A percentile compares a stretch with the other conserved stretches of the same genome.
These are phyloP conservation scores for Vanderwaltozyma yarrowii DNA, from an alignment of 805 yeast species.

Conservation along the genomic window DNA sequence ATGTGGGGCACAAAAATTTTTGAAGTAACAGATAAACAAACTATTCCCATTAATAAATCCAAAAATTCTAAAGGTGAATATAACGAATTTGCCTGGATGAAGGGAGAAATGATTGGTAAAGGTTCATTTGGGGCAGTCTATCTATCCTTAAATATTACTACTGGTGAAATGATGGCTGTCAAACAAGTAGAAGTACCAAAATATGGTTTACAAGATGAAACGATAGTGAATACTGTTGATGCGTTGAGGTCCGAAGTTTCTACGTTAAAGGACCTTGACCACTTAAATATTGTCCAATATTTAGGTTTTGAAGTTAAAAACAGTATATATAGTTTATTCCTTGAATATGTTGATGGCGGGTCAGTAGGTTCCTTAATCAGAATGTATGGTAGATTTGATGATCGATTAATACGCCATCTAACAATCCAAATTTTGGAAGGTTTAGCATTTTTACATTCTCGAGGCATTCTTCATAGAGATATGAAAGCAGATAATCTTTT, in stretches of 20 bases:
- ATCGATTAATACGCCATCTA: slow-evolving; percentile 57
- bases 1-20: slow-evolving; percentile 95
- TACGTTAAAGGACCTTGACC: slow-evolving; percentile 88
- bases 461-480: slow-evolving; percentile 92
- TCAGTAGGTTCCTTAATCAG: slow-evolving; percentile 81
- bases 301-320: slow-evolving; percentile 78
- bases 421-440: slow-evolving; percentile 78
- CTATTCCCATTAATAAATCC: slow-evolving; percentile 56
- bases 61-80: slow-evolving; percentile 56
- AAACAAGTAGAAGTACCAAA: slow-evolving; percentile 76
- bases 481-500: slow-evolving; percentile 89
- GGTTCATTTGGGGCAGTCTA: slow-evolving; percentile 96
- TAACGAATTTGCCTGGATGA: slow-evolving; percentile 93
- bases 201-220: slow-evolving; percentile 32
- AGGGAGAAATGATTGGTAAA: slow-evolving; percentile 91
- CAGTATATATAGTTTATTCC: slow-evolving; percentile 69
- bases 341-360: slow-evolving; percentile 98
- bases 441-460: slow-evolving; percentile 75
- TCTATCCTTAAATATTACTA: slow-evolving; percentile 85
- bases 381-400: slow-evolving; percentile 78
- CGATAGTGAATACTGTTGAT: slow-evolving; percentile 54
- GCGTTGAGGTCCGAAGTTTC: slow-evolving; percentile 87
- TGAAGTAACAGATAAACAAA: slow-evolving; percentile 72
- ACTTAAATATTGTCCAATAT: slow-evolving; percentile 89
- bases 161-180: slow-evolving; percentile 98